Percentiles rank a stretch among this genome's conserved stretches.
Conservation (phyloP, 2,329 filamentous ascomycete species). For the Dactylonectria estremocensis region DNA sequence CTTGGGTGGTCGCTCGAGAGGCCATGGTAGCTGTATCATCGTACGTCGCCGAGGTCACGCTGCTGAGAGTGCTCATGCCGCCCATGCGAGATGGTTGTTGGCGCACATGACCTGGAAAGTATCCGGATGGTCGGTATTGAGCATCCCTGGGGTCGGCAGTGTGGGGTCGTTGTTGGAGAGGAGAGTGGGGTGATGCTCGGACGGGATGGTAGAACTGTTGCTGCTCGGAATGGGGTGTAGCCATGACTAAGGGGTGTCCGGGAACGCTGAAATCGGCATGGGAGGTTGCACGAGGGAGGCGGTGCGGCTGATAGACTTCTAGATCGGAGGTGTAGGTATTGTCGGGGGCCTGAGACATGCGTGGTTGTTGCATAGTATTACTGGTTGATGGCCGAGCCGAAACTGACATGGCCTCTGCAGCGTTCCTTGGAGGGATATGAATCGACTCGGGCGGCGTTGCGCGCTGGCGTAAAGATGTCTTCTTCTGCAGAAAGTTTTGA, state of each 20-base stretch:
- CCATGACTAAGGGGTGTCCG: constrained; percentile 43
- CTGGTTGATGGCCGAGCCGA: constrained; percentile 50
- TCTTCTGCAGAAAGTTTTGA: constrained; percentile 51
- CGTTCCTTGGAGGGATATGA: constrained; percentile 62
- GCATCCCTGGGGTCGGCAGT: constrained; percentile 60
- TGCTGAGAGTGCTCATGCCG: constrained; percentile 71
- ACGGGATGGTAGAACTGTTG: constrained; percentile 74
- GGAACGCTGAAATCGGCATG: constrained; percentile 49
- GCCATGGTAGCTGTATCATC: constrained; percentile 53
- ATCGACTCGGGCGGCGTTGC: constrained; percentile 67
- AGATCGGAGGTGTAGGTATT: constrained; percentile 65
- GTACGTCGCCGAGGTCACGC: constrained; percentile 64
- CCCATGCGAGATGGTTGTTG: constrained; percentile 69
- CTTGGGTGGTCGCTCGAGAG: constrained; percentile 47
- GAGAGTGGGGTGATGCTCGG: constrained; percentile 74
- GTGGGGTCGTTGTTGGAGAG: constrained; percentile 72
- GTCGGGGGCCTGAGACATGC: constrained; percentile 55
- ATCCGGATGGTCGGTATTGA: constrained; percentile 50
- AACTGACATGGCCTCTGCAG: constrained; percentile 38
- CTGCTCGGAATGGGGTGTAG: constrained; percentile 55
- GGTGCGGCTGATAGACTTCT: constrained; percentile 56
- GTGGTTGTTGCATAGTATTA: constrained; percentile 52
- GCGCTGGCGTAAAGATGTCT: constrained; percentile 67
- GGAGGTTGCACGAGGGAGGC: constrained; percentile 53
- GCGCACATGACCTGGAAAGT: constrained; percentile 59